Percentiles rank a stretch among this genome's conserved stretches.
Conservation (phyloP, 495 filamentous ascomycete species). For the Annulohypoxylon bovei region DNA sequence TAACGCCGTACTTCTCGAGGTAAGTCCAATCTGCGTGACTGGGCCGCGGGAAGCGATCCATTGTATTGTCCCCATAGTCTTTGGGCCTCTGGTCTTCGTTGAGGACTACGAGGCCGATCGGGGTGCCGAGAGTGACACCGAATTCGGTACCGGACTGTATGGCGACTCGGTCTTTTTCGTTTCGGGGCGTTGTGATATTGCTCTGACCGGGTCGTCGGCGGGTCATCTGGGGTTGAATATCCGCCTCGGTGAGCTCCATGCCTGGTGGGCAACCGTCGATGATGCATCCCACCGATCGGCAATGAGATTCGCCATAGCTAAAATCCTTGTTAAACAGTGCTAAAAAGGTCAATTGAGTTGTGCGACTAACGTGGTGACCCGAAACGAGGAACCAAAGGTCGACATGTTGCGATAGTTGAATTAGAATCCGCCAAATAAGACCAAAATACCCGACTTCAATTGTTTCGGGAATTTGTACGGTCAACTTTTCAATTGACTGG, state of each 20-base stretch:
- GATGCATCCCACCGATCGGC: slow-evolving; percentile 88
- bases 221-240: slow-evolving; percentile 96
- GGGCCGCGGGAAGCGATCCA: slow-evolving; percentile 90
- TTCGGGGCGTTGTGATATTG: slow-evolving; percentile 87
- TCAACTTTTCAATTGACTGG: not conserved
- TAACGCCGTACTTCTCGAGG: slow-evolving; percentile 95
- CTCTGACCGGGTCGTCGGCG: slow-evolving; percentile 91
- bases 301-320: slow-evolving; percentile 92
- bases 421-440: not conserved
- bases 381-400: slow-evolving; percentile 87
- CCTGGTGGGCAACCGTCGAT: slow-evolving; percentile 91
- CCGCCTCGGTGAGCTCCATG: slow-evolving; percentile 84
- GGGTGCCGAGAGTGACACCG: slow-evolving; percentile 90
- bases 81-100: slow-evolving; percentile 95
- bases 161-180: slow-evolving; percentile 90
- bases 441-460: not conserved
- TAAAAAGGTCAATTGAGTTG: slow-evolving; percentile 8
- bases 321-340: slow-evolving; percentile 23
- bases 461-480: not conserved
- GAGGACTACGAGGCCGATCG: slow-evolving; percentile 85
- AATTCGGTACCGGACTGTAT: slow-evolving; percentile 97
- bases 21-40: slow-evolving; percentile 98
- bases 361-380: slow-evolving; percentile 79
- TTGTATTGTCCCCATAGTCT: slow-evolving; percentile 91
- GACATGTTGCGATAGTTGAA: slow-evolving; percentile 68